phyloP scores from a whole-genome alignment of 2,329 filamentous ascomycete genomes.

The Diaporthe velutina region DNA sequence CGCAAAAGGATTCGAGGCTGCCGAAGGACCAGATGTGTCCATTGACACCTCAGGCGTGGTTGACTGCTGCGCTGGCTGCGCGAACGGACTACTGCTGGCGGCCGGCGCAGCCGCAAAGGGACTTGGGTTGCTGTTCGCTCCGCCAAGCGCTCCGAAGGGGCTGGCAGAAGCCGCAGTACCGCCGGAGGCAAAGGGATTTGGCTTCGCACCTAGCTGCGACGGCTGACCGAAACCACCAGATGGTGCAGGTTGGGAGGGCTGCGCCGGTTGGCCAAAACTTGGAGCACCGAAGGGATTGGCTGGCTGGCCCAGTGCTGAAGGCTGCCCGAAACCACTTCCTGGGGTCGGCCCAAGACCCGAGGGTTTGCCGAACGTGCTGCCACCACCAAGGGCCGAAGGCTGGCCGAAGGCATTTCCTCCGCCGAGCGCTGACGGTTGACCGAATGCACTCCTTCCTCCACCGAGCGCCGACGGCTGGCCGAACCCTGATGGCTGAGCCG shows the following conservation, averaged over 20 bases:
- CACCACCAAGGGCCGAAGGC: slow-evolving; percentile 48
- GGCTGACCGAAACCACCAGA: slow-evolving; percentile 51
- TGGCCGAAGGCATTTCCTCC: slow-evolving; percentile 36
- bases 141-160: slow-evolving; percentile 43
- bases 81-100: slow-evolving; percentile 36
- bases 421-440: slow-evolving; percentile 48
- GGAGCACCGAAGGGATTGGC: slow-evolving; percentile 49
- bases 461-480: slow-evolving; percentile 54
- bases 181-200: slow-evolving; percentile 46
- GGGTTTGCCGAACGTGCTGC: slow-evolving; percentile 50
- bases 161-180: slow-evolving; percentile 35
- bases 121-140: slow-evolving; percentile 30
- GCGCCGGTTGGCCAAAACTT: slow-evolving; percentile 49
- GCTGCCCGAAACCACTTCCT: slow-evolving; percentile 54
- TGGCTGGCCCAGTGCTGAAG: slow-evolving; percentile 47
- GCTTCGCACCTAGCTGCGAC: slow-evolving; percentile 50
- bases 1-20: slow-evolving; percentile 43
- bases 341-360: slow-evolving; percentile 54
- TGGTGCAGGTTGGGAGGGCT: slow-evolving; percentile 42
- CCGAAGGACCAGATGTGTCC: slow-evolving; percentile 31
- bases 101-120: slow-evolving; percentile 42
- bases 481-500: slow-evolving; percentile 47
- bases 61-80: slow-evolving; percentile 37
- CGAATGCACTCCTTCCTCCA: slow-evolving; percentile 45
- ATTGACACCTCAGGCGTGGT: slow-evolving; percentile 35